A percentile compares a stretch with the other conserved stretches of the same genome.
These are phyloP conservation scores for Vinca minor DNA, from an alignment of 257 asterid genomes.

Conservation along the genomic window DNA sequence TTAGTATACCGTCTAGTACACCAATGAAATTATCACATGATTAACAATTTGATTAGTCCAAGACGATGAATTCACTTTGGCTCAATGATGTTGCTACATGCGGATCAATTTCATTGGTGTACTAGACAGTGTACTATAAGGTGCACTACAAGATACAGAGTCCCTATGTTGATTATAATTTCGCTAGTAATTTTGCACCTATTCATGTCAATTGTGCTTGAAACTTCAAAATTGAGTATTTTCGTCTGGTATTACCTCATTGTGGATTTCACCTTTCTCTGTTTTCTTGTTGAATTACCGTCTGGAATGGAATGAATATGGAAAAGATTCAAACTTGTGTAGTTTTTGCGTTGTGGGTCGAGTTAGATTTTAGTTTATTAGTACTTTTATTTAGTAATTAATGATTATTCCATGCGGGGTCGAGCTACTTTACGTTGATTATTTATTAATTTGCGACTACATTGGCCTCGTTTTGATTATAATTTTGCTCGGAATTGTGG, in stretches of 20 bases:
- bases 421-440: neutral
- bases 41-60: too few relatives aligned
- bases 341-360: neutral
- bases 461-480: neutral
- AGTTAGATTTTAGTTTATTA: neutral
- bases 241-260: neutral
- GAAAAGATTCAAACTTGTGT: conserved; percentile 4
- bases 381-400: neutral
- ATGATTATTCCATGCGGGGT: neutral
- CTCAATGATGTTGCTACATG: too few relatives aligned
- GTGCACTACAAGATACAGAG: too few relatives aligned
- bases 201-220: too few relatives aligned
- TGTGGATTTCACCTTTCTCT: neutral
- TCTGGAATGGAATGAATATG: neutral
- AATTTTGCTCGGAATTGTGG: neutral
- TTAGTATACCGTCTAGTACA: too few relatives aligned
- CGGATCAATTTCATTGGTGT: too few relatives aligned
- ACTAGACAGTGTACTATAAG: too few relatives aligned
- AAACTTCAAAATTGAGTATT: neutral
- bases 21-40: too few relatives aligned
- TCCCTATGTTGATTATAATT: too few relatives aligned
- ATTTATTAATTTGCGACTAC: neutral
- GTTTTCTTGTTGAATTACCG: conserved; percentile 4
- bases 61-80: too few relatives aligned
- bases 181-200: too few relatives aligned